These are phyloP conservation scores for Ascochyta koolunga DNA, from an alignment of 2,329 filamentous ascomycete species.

Conservation along the genomic window DNA sequence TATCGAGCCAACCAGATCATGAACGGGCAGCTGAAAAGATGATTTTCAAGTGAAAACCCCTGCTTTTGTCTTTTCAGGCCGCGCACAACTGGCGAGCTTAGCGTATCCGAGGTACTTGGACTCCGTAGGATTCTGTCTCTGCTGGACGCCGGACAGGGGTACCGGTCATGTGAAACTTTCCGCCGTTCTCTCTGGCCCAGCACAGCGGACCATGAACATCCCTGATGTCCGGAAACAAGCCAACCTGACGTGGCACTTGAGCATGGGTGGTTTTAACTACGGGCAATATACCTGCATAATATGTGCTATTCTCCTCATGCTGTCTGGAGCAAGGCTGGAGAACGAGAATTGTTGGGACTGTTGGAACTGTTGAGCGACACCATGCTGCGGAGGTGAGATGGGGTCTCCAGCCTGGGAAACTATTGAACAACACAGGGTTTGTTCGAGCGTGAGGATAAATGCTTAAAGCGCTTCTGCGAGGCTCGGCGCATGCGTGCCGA, in stretches of 20 bases:
- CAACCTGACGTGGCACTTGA: neutral
- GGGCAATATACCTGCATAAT: constrained; percentile 6
- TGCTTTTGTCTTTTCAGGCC: neutral
- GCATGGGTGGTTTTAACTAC: too few relatives aligned
- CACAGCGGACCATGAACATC: neutral
- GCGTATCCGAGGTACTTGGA: neutral
- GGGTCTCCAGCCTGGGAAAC: constrained; percentile 8
- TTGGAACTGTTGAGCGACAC: neutral
- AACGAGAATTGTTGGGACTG: neutral
- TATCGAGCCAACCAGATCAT: neutral
- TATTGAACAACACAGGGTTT: neutral
- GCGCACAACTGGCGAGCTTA: neutral
- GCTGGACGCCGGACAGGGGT: neutral
- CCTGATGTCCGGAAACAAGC: constrained; percentile 1
- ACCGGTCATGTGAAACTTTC: neutral
- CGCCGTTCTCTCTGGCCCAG: neutral
- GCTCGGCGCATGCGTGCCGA: constrained; percentile 1
- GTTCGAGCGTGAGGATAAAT: neutral
- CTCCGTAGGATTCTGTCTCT: neutral
- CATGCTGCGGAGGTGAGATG: constrained; percentile 1
- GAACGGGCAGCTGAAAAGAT: neutral
- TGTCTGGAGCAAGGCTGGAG: constrained; percentile 6
- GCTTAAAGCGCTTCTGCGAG: neutral
- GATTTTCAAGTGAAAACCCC: neutral
- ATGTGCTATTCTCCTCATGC: neutral